A percentile compares a stretch with the other conserved stretches of the same genome.
Evolutionary conservation across 345 rosid species (phyloP).

Genomic region (Citrus maxima): DNA sequence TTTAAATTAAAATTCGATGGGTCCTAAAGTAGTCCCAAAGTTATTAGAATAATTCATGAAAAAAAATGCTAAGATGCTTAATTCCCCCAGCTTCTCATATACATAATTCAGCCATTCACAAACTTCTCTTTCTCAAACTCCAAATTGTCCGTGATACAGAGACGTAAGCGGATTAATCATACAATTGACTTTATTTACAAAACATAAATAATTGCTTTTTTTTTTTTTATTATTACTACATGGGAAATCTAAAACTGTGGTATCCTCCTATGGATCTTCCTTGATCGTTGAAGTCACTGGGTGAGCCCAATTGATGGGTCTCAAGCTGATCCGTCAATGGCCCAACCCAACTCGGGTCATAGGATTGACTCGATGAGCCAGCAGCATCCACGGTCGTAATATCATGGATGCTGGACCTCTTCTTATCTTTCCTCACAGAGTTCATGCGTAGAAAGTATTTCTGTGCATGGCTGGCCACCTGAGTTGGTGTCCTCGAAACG

Average conservation of each 20-base stretch:
- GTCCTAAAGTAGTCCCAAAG: no score
- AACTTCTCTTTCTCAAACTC: no score
- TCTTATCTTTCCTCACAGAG: constrained; percentile 18
- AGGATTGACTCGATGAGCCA: background rate
- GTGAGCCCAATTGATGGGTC: background rate
- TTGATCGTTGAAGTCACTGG: background rate
- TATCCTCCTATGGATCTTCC: background rate
- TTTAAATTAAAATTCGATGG: no score
- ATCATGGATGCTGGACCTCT: constrained; percentile 31
- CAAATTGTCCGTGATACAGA: no score
- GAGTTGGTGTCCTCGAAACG: constrained; percentile 26
- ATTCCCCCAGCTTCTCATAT: no score
- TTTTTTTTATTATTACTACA: background rate
- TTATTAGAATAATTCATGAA: no score
- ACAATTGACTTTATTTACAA: background rate
- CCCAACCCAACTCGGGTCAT: background rate
- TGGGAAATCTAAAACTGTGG: background rate
- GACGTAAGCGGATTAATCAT: no score
- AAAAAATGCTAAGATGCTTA: no score
- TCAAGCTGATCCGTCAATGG: background rate
- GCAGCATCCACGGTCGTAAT: constrained; percentile 6
- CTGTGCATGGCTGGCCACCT: constrained; percentile 33
- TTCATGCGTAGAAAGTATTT: constrained; percentile 22
- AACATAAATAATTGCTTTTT: background rate
- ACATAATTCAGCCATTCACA: no score